Percentiles rank a stretch among this genome's conserved stretches.
Evolutionary conservation across 192 early-diverging fungal species (phyloP).

Genomic region (Neocallimastix lanati): DNA sequence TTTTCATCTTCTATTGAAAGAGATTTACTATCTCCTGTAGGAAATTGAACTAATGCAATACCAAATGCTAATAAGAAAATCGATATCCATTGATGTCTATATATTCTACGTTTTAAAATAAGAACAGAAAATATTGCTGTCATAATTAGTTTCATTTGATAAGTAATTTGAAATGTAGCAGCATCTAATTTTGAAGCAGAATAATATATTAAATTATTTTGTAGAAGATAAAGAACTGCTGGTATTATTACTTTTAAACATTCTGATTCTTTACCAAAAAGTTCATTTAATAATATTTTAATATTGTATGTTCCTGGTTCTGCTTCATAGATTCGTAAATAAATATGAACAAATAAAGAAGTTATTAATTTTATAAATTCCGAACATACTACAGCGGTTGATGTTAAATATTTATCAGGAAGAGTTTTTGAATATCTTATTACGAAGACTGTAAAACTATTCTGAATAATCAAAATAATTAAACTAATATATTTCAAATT

Average conservation of each 20-base stretch:
- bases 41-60: conserved; percentile 69
- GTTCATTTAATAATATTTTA: conserved; percentile 10
- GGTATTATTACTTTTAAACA: conserved; percentile 75
- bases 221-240: conserved; percentile 71
- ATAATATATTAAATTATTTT: conserved; percentile 91
- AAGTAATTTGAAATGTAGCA: conserved; percentile 90
- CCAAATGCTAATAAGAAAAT: conserved; percentile 68
- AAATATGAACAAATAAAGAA: conserved; percentile 12
- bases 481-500: no score
- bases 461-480: no score
- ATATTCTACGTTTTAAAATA: conserved; percentile 53
- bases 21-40: conserved; percentile 8
- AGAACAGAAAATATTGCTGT: conserved; percentile 83
- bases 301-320: no score
- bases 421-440: conserved; percentile 69
- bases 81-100: conserved; percentile 56
- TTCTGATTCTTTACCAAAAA: conserved; percentile 31
- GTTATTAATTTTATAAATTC: conserved; percentile 66
- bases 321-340: no score
- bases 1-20: background rate
- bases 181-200: conserved; percentile 74
- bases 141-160: conserved; percentile 92
- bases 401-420: conserved; percentile 44
- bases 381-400: conserved; percentile 80
- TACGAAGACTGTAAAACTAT: conserved; percentile 36